Percentiles rank a stretch among this genome's conserved stretches.
These are phyloP conservation scores for Dryas integrifolia DNA, from an alignment of 331 rosid species.

Conservation along the genomic window DNA sequence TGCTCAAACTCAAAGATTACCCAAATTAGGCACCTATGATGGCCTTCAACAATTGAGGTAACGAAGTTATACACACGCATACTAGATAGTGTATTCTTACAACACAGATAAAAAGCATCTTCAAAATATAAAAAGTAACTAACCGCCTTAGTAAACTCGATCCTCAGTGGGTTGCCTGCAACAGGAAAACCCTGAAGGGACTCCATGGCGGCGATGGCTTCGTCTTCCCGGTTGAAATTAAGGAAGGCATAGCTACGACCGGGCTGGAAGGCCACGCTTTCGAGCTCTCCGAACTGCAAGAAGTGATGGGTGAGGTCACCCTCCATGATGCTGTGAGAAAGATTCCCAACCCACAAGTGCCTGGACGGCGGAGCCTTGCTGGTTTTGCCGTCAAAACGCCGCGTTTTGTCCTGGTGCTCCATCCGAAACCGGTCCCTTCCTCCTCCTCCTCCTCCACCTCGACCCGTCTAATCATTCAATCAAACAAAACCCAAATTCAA, in stretches of 20 bases:
- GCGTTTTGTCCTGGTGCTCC: slow-evolving; percentile 32
- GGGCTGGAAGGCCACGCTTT: slow-evolving; percentile 77
- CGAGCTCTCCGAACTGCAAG: slow-evolving; percentile 66
- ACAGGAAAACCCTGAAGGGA: slow-evolving; percentile 70
- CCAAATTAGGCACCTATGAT: neutral
- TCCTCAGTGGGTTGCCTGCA: slow-evolving; percentile 68
- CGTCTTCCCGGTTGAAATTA: slow-evolving; percentile 70
- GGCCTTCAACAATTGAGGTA: slow-evolving; percentile 22
- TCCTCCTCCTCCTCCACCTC: slow-evolving; percentile 47
- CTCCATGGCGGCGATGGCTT: slow-evolving; percentile 78
- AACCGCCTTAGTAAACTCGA: slow-evolving; percentile 83
- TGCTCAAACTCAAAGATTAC: slow-evolving; percentile 20
- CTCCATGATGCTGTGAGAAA: slow-evolving; percentile 57
- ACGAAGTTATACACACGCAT: slow-evolving; percentile 11
- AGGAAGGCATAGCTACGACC: slow-evolving; percentile 86
- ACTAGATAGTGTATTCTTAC: slow-evolving; percentile 4
- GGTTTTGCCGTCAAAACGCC: slow-evolving; percentile 9
- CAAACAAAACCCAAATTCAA: neutral
- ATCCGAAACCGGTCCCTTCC: slow-evolving; percentile 48
- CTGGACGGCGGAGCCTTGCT: slow-evolving; percentile 61
- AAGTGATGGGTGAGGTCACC: slow-evolving; percentile 65
- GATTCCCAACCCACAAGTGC: slow-evolving; percentile 70
- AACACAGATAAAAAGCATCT: slow-evolving; percentile 31
- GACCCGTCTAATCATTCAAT: slow-evolving; percentile 22
- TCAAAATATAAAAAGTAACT: slow-evolving; percentile 41